Base-by-base conservation (phyloP, 768 basidiomycete species). In the Strobilomyces confusus region DNA sequence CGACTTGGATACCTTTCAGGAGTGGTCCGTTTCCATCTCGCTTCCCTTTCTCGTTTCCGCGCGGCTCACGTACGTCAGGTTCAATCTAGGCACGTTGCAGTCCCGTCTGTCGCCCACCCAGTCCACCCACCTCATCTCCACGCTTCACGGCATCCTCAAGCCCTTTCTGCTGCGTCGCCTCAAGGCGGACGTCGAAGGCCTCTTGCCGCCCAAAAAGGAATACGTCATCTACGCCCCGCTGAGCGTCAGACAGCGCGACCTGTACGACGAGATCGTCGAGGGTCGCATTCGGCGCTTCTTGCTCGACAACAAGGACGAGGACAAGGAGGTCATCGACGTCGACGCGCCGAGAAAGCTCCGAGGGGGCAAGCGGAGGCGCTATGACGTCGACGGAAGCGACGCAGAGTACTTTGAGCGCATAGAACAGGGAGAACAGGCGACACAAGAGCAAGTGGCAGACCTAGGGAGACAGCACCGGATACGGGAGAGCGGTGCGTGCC, bases 141-240 rank as follows among this genome's bases (percentile, higher is more conserved):
- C 87, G 0, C 80, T 98, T 0, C 94, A 97, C 67, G 81, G 83
- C 2, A 95, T 99, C 62, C 81, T 99, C 45, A 93, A 94, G 60
- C 97, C 97, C 2, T 99, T 98, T 78, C 80, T 98, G 26, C 78
- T 98, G 0, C 84, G 97, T 12, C 83, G 97, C 12, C 77, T 98
- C 52, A 98, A 98, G 69, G 83, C 75, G 7, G 97, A 99, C 60
- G 95, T 98, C 9, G 80, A 81, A 54, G 78, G 80, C 51, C 65
- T 79, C 23, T 74, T 98, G 5, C 97, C 97, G 0, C 89, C 89
- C 3, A 93, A 92, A 73, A 94, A 94, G 69, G 92, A 94, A 69
- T 99, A 99, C 61, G 83, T 98, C 2, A 78, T 98, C 0, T 95
- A 95, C 55, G 93, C 93, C 0, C 93, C 94, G 0, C 75, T 98